A percentile compares a stretch with the other conserved stretches of the same genome.
These are phyloP conservation scores for Penicillium sp. DNA, from an alignment of 2,329 filamentous ascomycete genomes.

Conservation along the genomic window DNA sequence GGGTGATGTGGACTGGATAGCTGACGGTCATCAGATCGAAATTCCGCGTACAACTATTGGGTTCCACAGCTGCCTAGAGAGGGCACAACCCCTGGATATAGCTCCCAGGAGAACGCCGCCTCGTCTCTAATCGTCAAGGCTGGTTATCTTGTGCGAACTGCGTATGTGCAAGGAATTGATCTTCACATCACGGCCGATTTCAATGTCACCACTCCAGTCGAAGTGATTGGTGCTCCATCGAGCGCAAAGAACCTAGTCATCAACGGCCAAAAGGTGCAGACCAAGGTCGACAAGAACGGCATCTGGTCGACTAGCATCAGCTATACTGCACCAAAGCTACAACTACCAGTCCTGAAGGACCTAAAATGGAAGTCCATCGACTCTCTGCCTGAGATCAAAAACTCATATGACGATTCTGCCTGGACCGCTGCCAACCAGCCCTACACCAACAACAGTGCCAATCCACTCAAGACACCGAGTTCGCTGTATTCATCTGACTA, in stretches of 20 bases:
- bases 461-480: constrained; percentile 59
- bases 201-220: constrained; percentile 65
- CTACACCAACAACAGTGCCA: constrained; percentile 59
- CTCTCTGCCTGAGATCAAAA: constrained; percentile 65
- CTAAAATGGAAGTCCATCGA: constrained; percentile 69
- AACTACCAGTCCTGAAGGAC: constrained; percentile 56
- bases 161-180: constrained; percentile 53
- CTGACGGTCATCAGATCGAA: constrained; percentile 47
- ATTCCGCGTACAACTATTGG: constrained; percentile 48
- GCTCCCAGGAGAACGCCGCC: constrained; percentile 28
- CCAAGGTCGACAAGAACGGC: constrained; percentile 44
- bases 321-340: constrained; percentile 51
- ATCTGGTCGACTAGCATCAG: constrained; percentile 53
- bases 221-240: constrained; percentile 64
- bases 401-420: constrained; percentile 63
- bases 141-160: constrained; percentile 47
- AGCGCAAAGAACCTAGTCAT: constrained; percentile 57
- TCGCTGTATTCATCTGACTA: constrained; percentile 70
- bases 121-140: constrained; percentile 44
- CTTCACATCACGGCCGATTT: constrained; percentile 68
- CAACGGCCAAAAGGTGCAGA: constrained; percentile 53
- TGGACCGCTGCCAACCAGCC: constrained; percentile 63
- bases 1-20: constrained; percentile 15
- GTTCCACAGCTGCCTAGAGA: constrained; percentile 37
- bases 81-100: constrained; percentile 30